Conservation (phyloP, 768 basidiomycete genomes). For the Phlegmacium glaucopus region DNA sequence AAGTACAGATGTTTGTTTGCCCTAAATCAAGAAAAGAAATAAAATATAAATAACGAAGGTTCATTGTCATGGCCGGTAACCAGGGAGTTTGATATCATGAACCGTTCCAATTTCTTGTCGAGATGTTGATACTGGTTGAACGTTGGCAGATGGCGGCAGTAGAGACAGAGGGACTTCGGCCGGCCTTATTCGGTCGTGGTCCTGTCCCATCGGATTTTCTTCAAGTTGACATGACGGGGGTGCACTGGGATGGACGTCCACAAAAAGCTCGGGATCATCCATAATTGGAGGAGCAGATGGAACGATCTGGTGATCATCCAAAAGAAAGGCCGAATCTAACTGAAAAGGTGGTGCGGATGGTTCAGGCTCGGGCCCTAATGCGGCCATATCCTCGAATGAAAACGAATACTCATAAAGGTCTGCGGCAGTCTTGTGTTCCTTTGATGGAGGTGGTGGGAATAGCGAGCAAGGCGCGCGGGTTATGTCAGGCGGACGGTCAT, state of each 20-base stretch:
- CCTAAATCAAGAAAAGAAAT: too few species aligned
- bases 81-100: background rate
- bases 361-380: slow-evolving; percentile 31
- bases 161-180: background rate
- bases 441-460: slow-evolving; percentile 44
- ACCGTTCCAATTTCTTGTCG: too few species aligned
- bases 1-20: too few species aligned
- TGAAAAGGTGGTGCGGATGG: slow-evolving; percentile 49
- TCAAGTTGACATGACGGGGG: slow-evolving; percentile 13
- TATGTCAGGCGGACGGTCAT: slow-evolving; percentile 7
- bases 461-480: slow-evolving; percentile 23
- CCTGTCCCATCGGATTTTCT: slow-evolving; percentile 10
- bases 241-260: slow-evolving; percentile 17
- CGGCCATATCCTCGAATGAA: slow-evolving; percentile 34
- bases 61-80: background rate
- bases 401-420: slow-evolving; percentile 39
- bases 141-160: background rate
- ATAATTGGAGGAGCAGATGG: slow-evolving; percentile 49
- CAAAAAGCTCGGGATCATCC: slow-evolving; percentile 23
- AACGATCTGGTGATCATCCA: slow-evolving; percentile 24
- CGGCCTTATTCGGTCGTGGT: slow-evolving; percentile 14
- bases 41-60: too few species aligned
- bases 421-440: slow-evolving; percentile 37
- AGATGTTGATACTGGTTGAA: background rate
- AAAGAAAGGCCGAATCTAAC: slow-evolving; percentile 33